phyloP scores from a whole-genome alignment of 768 basidiomycete species.

The Leucocoprinus leucothites region DNA sequence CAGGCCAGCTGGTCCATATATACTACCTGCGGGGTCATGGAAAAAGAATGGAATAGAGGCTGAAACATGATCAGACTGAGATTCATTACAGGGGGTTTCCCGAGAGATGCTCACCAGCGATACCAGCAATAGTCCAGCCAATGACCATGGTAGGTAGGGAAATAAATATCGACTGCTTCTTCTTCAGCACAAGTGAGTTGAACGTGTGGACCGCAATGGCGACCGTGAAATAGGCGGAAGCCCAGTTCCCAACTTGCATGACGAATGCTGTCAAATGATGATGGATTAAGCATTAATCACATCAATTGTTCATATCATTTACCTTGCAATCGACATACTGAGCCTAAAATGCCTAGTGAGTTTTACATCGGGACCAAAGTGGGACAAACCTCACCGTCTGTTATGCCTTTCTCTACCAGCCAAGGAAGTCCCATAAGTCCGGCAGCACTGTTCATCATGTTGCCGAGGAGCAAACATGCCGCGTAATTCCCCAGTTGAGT shows the following conservation, averaged over 20 bases:
- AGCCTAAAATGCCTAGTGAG: slow-evolving; percentile 28
- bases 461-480: slow-evolving; percentile 58
- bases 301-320: slow-evolving; percentile 1
- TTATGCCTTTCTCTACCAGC: slow-evolving; percentile 40
- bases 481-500: slow-evolving; percentile 71
- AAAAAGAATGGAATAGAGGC: slow-evolving; percentile 36
- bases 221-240: slow-evolving; percentile 61
- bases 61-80: slow-evolving; percentile 12
- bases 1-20: slow-evolving; percentile 52
- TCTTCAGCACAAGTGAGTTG: slow-evolving; percentile 57
- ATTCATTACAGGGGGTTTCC: not conserved
- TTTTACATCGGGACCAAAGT: not conserved
- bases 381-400: slow-evolving; percentile 36
- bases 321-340: slow-evolving; percentile 62
- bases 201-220: slow-evolving; percentile 68
- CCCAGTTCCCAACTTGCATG: slow-evolving; percentile 60
- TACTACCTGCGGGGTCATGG: slow-evolving; percentile 21
- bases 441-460: slow-evolving; percentile 49
- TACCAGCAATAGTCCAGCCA: slow-evolving; percentile 53
- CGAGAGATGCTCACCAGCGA: slow-evolving; percentile 42
- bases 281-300: not conserved
- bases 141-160: slow-evolving; percentile 37
- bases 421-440: slow-evolving; percentile 56
- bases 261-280: slow-evolving; percentile 39
- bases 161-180: slow-evolving; percentile 47